A percentile compares a stretch with the other conserved stretches of the same genome.
Conservation (phyloP, 306 rosid genomes). For the Alnus rubra region DNA sequence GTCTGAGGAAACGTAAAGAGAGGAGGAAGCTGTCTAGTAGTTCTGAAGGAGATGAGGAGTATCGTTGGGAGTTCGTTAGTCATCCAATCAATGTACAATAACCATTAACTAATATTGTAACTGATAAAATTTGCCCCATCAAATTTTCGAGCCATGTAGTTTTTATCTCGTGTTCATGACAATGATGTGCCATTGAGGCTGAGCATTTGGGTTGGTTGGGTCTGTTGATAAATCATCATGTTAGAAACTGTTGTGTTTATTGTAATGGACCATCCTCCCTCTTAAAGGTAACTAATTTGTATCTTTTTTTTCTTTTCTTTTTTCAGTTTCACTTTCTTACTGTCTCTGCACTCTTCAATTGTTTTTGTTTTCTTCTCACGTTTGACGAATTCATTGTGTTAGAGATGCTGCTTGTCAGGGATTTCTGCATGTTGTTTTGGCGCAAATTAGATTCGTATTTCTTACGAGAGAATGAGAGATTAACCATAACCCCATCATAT, state of each 20-base stretch:
- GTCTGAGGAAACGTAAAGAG: constrained; percentile 80
- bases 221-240: constrained; percentile 4
- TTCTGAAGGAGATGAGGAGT: constrained; percentile 98
- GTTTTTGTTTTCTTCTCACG: no score
- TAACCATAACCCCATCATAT: constrained; percentile 20
- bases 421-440: neutral
- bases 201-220: constrained; percentile 30
- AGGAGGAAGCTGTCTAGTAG: constrained; percentile 82
- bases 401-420: no score
- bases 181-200: constrained; percentile 6
- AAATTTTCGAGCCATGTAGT: constrained; percentile 42
- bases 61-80: constrained; percentile 69
- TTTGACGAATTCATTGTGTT: no score
- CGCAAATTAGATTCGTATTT: neutral
- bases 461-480: neutral
- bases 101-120: constrained; percentile 61
- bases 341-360: neutral
- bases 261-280: constrained; percentile 32
- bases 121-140: constrained; percentile 49
- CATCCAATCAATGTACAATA: constrained; percentile 80
- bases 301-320: neutral
- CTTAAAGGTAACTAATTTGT: constrained; percentile 26
- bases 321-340: neutral
- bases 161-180: constrained; percentile 27
- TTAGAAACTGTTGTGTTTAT: constrained; percentile 9